Base-by-base conservation (phyloP, 2,329 filamentous ascomycete genomes). In the Ilyonectria mors-panacis region DNA sequence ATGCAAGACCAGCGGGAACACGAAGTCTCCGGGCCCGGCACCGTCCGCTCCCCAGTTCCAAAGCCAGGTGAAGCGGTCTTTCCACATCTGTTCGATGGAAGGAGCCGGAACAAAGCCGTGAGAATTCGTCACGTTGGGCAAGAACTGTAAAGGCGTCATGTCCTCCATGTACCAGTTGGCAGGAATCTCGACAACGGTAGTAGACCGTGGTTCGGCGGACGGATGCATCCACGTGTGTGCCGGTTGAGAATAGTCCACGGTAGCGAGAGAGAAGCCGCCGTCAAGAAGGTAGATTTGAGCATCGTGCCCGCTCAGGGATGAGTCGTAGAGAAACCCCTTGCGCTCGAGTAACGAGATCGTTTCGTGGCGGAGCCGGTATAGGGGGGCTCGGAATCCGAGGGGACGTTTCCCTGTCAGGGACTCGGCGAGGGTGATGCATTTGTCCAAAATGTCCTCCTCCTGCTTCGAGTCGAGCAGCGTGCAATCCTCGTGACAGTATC, bases 401-500 rank as follows among this genome's bases (percentile, higher is more conserved):
- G 59, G 59, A 6, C 51, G 37, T 10, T 39, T 37, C 19, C 59
- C 59, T 2, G 59, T 63, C 6, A 63, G 26, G 10, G 17, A 19
- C 15, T 47, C 13, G 2, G 44, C 45, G 4, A 63, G 30, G 6
- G 37, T 6, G 15, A 57, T 63, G 44, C 59, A 63, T 26, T 63
- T 63, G 17, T 47, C 44, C 35, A 63, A 47, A 21, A 63, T 47
- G 28, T 63, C 60, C 10, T 30, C 23, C 21, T 63, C 39, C 23
- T 63, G 60, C 30, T 56, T 19, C 4, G 28, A 21, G 28, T 30
- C 23, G 7, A 63, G 26, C 7, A 44, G 26, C n/a, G 50, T 50
- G 6, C 28, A 48, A 26, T 50, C 51, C 44, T 86, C 85, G 66
- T 86, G 84, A 28, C 79, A 80, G 70, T 85, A 86, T 10, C 84